phyloP scores from a whole-genome alignment of 1,284 basidiomycete species.

The Stygiomarasmius scandens region DNA sequence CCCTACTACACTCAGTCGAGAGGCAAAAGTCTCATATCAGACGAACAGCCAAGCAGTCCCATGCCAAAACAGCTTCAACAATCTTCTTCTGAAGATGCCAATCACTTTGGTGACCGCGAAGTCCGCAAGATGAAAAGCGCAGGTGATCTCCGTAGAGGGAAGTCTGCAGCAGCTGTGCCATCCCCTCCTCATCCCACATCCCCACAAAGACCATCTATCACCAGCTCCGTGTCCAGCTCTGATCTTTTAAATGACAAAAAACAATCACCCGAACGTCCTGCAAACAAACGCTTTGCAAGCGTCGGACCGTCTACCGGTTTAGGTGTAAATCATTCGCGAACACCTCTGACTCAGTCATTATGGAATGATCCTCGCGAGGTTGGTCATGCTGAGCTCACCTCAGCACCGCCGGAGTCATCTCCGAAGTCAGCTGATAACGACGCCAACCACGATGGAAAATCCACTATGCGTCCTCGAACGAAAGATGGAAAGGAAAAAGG shows the following conservation, averaged over 20 bases:
- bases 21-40: slow-evolving; percentile 31
- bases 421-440: slow-evolving; percentile 23
- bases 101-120: slow-evolving; percentile 56
- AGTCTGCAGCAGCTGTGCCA: slow-evolving; percentile 24
- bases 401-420: slow-evolving; percentile 29
- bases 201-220: slow-evolving; percentile 44
- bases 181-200: slow-evolving; percentile 26
- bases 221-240: slow-evolving; percentile 63
- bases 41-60: slow-evolving; percentile 20
- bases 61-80: slow-evolving; percentile 2
- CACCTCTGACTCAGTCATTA: slow-evolving; percentile 52
- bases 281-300: slow-evolving; percentile 64
- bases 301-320: slow-evolving; percentile 53
- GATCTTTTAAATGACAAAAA: slow-evolving; percentile 45
- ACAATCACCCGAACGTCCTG: slow-evolving; percentile 36
- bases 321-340: slow-evolving; percentile 31
- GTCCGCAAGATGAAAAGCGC: slow-evolving; percentile 87
- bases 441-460: slow-evolving; percentile 29
- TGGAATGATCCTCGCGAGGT: slow-evolving; percentile 45
- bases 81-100: slow-evolving; percentile 34
- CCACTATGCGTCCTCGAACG: slow-evolving; percentile 33
- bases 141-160: slow-evolving; percentile 68
- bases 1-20: slow-evolving; percentile 56
- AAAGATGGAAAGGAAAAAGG: slow-evolving; percentile 59
- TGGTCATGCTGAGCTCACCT: slow-evolving; percentile 12